Conservation (phyloP, 192 early-diverging fungal genomes). For the Rhizoclosmatium sp. region DNA sequence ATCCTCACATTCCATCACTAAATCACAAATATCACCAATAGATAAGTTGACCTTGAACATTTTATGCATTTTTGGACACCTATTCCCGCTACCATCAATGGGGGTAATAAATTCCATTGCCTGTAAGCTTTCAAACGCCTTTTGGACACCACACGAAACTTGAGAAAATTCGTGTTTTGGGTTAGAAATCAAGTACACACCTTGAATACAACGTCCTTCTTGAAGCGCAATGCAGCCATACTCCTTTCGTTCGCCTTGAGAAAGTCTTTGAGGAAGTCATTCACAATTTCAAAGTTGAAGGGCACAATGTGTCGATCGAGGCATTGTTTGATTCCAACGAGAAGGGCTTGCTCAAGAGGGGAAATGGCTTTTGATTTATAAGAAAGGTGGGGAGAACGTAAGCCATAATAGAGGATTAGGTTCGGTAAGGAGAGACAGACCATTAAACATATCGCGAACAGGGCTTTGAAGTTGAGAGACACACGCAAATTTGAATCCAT, state of each 20-base stretch:
- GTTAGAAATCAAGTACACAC: slow-evolving; percentile 39
- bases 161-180: not conserved
- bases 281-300: slow-evolving; percentile 96
- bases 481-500: slow-evolving; percentile 47
- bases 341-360: slow-evolving; percentile 78
- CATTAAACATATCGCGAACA: slow-evolving; percentile 36
- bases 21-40: slow-evolving; percentile 34
- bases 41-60: slow-evolving; percentile 71
- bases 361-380: slow-evolving; percentile 66
- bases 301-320: slow-evolving; percentile 67
- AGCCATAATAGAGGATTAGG: slow-evolving; percentile 24
- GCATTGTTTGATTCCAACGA: slow-evolving; percentile 81
- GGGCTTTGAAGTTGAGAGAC: slow-evolving; percentile 34
- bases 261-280: slow-evolving; percentile 90
- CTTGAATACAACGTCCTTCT: slow-evolving; percentile 86
- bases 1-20: slow-evolving; percentile 32
- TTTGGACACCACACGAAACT: not conserved
- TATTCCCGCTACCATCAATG: slow-evolving; percentile 50
- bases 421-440: slow-evolving; percentile 22
- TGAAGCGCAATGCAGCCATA: slow-evolving; percentile 69
- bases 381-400: slow-evolving; percentile 53
- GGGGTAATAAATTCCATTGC: slow-evolving; percentile 74
- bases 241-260: slow-evolving; percentile 45
- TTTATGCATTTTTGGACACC: slow-evolving; percentile 85
- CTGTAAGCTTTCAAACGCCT: slow-evolving; percentile 84